Conservation (phyloP, 208 protist genomes). For the Wallacemonas collosoma region DNA sequence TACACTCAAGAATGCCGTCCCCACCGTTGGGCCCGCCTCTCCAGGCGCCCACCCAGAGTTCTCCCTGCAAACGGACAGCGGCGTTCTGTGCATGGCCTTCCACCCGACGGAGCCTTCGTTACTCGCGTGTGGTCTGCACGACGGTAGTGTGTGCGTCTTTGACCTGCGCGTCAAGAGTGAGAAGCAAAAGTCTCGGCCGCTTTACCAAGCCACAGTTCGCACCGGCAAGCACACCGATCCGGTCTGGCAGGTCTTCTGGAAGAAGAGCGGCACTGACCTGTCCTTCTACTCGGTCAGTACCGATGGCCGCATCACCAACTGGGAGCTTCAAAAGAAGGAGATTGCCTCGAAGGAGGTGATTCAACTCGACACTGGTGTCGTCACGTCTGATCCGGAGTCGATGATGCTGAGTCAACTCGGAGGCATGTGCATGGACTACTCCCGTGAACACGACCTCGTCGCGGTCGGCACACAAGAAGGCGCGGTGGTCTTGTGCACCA, state of each 20-base stretch:
- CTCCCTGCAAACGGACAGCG: constrained; percentile 87
- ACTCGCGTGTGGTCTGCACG: constrained; percentile 95
- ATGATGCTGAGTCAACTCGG: constrained; percentile 88
- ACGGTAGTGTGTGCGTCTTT: constrained; percentile 96
- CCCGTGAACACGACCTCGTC: constrained; percentile 82
- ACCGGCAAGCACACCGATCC: constrained; percentile 97
- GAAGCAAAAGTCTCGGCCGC: constrained; percentile 69
- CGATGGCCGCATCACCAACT: constrained; percentile 95
- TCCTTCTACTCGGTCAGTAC: constrained; percentile 96
- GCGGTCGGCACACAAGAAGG: constrained; percentile 98
- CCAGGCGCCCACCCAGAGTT: constrained; percentile 92
- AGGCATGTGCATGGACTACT: constrained; percentile 97
- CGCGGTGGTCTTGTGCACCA: constrained; percentile 95
- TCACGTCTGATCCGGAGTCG: constrained; percentile 81
- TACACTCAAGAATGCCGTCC: constrained; percentile 97
- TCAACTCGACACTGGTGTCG: constrained; percentile 74
- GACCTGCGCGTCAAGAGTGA: constrained; percentile 81
- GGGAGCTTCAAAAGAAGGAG: constrained; percentile 95
- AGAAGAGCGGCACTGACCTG: constrained; percentile 56
- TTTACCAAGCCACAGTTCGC: constrained; percentile 92
- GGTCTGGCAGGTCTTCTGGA: constrained; percentile 95
- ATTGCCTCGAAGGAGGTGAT: constrained; percentile 94
- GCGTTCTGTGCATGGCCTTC: constrained; percentile 97
- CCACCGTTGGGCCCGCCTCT: constrained; percentile 45
- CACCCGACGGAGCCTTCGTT: constrained; percentile 90